Evolutionary conservation across 106 monocot species (phyloP), one percentile per base, ranked within the genome.

Genomic region (Dendrobium chrysotoxum): DNA sequence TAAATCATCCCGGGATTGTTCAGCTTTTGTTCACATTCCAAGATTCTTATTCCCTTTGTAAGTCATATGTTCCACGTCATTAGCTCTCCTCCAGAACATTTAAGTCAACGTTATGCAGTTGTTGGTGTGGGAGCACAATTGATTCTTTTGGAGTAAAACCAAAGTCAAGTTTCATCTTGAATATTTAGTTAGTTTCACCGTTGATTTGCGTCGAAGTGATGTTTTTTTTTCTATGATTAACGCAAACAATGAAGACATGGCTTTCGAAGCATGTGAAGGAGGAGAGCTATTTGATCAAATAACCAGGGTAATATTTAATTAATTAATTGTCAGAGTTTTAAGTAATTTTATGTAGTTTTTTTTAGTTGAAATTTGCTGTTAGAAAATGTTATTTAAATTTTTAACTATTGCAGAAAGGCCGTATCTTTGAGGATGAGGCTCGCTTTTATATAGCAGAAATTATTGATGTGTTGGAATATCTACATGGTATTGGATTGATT

Each of bases 21-120:
- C 85, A 91, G 40, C 74, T 99, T 17, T 91, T 81, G 81, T 99
- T 99, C 85, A 98, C 98, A 72, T 98, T 98, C 79, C 98, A 98
- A 88, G 98, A 98, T 81, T 83, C 85, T 42, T 81, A 87, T 78
- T 98, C 86, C 10, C 85, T 98, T 38, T 98, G 97, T 98, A 83
- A 91, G 97, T 83, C 40, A 44, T 40, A 7, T 41, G 18, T 40
- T 38, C 35, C 15, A 20, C 3, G 17, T 38, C 17, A 72, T 39
- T 11, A 17, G 10, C 15, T 17, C 6, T 74, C 25, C 46, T 73
- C 21, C 45, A 17, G 10, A 46, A 47, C 11, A 13, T 25, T 46
- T 76, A 11, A 76, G 12, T 46, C 12, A 23, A 28, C 11, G 70
- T 17, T 70, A 28, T 70, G 50, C n/a, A 38, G 35, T 35, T 0